Percentiles rank a stretch among this genome's conserved stretches.
phyloP scores from a whole-genome alignment of 352 stramenopile genomes.

The Globisporangium cystogenes region DNA sequence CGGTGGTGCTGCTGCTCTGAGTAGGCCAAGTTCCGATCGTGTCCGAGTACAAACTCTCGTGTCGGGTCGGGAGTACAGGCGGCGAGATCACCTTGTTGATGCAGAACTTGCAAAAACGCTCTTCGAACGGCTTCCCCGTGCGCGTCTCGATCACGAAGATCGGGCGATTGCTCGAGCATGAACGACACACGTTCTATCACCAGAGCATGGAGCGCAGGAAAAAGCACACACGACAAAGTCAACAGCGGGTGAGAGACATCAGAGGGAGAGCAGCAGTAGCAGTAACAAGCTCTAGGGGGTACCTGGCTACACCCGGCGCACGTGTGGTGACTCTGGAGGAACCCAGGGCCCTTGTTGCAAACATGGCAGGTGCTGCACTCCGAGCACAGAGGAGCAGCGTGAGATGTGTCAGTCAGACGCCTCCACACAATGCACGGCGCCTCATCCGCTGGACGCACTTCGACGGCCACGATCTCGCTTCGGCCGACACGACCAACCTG shows the following conservation, averaged over 20 bases:
- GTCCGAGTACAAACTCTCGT: neutral
- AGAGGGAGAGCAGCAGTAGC: no score
- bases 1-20: neutral
- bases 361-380: constrained; percentile 16
- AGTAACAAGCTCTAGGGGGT: neutral
- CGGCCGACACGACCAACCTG: no score
- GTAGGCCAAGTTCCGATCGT: neutral
- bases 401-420: no score
- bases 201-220: no score
- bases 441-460: no score
- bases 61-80: neutral
- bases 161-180: constrained; percentile 12
- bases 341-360: constrained; percentile 18
- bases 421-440: no score
- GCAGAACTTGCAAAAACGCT: constrained; percentile 14
- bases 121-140: constrained; percentile 1
- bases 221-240: no score
- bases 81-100: constrained; percentile 7
- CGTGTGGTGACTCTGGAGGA: constrained; percentile 14
- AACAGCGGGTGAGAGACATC: no score
- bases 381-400: neutral
- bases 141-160: constrained; percentile 9
- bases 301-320: constrained; percentile 29
- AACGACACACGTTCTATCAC: constrained; percentile 28
- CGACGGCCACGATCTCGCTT: no score